These are phyloP conservation scores for Neoascochyta sp. DNA, from an alignment of 2,329 filamentous ascomycete species.

Conservation along the genomic window DNA sequence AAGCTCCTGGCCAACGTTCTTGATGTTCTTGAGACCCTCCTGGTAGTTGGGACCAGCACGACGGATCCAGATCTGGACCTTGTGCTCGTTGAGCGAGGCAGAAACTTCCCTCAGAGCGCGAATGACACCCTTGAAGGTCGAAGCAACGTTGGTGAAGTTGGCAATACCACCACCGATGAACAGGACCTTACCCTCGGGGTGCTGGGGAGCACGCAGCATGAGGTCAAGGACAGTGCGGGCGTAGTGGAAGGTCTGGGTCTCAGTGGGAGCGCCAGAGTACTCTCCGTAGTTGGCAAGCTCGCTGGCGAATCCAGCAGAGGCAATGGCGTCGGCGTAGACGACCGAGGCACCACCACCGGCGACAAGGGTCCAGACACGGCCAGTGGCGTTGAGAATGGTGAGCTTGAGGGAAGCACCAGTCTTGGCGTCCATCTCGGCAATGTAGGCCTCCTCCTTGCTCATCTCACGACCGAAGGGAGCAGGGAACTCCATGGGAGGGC, in stretches of 20 bases:
- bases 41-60: constrained; percentile 96
- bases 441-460: constrained; percentile 98
- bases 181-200: constrained; percentile 91
- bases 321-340: constrained; percentile 98
- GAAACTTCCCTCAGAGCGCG: constrained; percentile 89
- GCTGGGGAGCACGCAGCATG: constrained; percentile 85
- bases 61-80: constrained; percentile 94
- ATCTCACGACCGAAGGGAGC: constrained; percentile 98
- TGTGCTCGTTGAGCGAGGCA: constrained; percentile 85
- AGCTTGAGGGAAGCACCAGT: constrained; percentile 98
- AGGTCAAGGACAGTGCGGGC: constrained; percentile 94
- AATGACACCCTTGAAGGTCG: constrained; percentile 99
- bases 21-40: constrained; percentile 99
- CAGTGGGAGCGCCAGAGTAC: constrained; percentile 97
- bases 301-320: constrained; percentile 88
- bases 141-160: constrained; percentile 99
- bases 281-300: constrained; percentile 99
- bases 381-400: constrained; percentile 86
- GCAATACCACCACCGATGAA: constrained; percentile 99
- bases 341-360: constrained; percentile 99
- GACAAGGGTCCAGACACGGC: constrained; percentile 96
- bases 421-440: constrained; percentile 97
- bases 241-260: constrained; percentile 99
- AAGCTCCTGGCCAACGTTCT: constrained; percentile 89
- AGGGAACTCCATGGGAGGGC: constrained; percentile 97